Conservation (phyloP, 1,284 basidiomycete species). For the Rhodotorula sp. region DNA sequence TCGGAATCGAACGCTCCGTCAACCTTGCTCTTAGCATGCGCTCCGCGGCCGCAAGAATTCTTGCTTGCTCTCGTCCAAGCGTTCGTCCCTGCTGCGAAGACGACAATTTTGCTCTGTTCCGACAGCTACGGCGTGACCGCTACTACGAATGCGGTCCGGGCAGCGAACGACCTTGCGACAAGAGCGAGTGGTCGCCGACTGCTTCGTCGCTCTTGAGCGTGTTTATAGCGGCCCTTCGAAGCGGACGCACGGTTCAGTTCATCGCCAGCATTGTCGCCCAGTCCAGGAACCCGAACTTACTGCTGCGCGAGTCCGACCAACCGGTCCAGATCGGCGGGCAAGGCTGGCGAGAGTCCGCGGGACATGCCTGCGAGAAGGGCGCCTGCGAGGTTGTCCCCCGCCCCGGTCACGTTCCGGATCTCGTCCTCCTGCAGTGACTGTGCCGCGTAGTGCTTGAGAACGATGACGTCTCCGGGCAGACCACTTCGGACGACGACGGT, state of each 20-base stretch:
- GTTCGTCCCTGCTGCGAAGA: too few relatives aligned
- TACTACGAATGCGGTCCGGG: too few relatives aligned
- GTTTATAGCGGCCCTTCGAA: conserved; percentile 18
- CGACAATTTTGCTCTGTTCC: too few relatives aligned
- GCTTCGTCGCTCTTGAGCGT: conserved; percentile 31
- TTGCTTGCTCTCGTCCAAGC: too few relatives aligned
- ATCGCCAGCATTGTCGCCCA: neutral
- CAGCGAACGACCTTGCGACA: neutral
- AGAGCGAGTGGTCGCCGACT: conserved; percentile 23
- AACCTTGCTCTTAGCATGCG: too few relatives aligned
- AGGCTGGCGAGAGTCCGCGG: conserved; percentile 14
- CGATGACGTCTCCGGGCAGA: conserved; percentile 53
- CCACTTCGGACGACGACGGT: conserved; percentile 25
- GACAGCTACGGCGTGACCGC: too few relatives aligned
- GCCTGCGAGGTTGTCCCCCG: conserved; percentile 63
- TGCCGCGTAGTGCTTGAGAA: conserved; percentile 71
- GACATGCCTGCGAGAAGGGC: conserved; percentile 57
- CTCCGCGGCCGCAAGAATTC: too few relatives aligned
- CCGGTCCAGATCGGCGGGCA: conserved; percentile 21
- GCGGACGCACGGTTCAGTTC: neutral
- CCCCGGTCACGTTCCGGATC: conserved; percentile 78
- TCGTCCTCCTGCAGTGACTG: conserved; percentile 53
- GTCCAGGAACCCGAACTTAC: neutral
- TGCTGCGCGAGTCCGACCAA: conserved; percentile 37
- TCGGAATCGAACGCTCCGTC: too few relatives aligned